Conservation (phyloP, 768 basidiomycete genomes). For the Lactarius indigo region DNA sequence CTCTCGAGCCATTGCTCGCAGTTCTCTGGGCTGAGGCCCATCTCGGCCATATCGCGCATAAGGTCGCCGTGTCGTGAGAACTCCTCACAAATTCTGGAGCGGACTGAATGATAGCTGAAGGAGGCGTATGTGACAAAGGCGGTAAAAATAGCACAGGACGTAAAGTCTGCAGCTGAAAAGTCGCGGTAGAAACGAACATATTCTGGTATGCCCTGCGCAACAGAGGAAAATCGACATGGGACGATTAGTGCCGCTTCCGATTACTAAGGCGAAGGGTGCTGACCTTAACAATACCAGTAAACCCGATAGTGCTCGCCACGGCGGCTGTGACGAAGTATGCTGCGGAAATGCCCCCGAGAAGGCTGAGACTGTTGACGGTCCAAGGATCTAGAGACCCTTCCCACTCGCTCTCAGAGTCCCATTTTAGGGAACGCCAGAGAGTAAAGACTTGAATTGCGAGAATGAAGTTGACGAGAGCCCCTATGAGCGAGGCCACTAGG, state of each 20-base stretch:
- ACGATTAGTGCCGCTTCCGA: neutral
- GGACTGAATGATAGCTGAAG: constrained; percentile 49
- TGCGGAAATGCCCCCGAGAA: constrained; percentile 60
- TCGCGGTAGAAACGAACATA: constrained; percentile 79
- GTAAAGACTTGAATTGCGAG: constrained; percentile 42
- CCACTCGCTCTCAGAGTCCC: constrained; percentile 51
- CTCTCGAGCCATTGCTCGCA: constrained; percentile 78
- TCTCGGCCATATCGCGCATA: constrained; percentile 62
- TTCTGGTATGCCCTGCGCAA: constrained; percentile 51
- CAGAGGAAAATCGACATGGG: neutral
- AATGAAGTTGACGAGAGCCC: constrained; percentile 40
- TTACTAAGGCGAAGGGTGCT: constrained; percentile 14
- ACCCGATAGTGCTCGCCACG: constrained; percentile 59
- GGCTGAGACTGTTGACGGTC: constrained; percentile 40
- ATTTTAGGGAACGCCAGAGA: constrained; percentile 42
- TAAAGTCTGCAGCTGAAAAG: constrained; percentile 76
- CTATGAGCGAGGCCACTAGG: constrained; percentile 37
- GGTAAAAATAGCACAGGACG: constrained; percentile 60
- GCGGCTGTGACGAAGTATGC: constrained; percentile 66
- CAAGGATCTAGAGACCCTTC: constrained; percentile 40
- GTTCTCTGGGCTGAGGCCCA: constrained; percentile 73
- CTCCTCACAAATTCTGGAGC: constrained; percentile 67
- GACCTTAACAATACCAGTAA: constrained; percentile 69
- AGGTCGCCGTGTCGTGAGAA: constrained; percentile 73
- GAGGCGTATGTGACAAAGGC: constrained; percentile 54